These are phyloP conservation scores for Gyromitra esculenta DNA, from an alignment of 2,329 filamentous ascomycete species.

Conservation along the genomic window DNA sequence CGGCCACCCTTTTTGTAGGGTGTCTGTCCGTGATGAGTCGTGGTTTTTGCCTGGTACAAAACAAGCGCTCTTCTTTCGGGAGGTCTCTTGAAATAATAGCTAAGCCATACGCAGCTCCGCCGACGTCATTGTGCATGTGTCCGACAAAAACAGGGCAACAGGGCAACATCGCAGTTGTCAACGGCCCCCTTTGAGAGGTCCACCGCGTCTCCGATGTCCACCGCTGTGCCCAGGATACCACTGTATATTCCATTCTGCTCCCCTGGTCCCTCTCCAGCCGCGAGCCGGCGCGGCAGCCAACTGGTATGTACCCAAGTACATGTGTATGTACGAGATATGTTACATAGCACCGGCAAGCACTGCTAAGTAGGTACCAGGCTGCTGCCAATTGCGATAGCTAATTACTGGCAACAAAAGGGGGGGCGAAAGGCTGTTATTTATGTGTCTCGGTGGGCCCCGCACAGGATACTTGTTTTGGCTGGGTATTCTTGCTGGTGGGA, in stretches of 20 bases:
- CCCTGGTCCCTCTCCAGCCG: conserved; percentile 40
- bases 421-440: conserved; percentile 52
- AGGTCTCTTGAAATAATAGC: conserved; percentile 53
- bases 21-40: conserved; percentile 48
- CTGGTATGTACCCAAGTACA: conserved; percentile 45
- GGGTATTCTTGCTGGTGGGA: conserved; percentile 33
- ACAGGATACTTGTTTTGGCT: conserved; percentile 41
- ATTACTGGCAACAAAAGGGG: conserved; percentile 49
- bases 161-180: conserved; percentile 52
- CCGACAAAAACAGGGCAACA: conserved; percentile 54
- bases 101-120: conserved; percentile 52
- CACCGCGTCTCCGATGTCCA: conserved; percentile 46
- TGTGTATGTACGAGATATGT: conserved; percentile 52
- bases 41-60: conserved; percentile 52
- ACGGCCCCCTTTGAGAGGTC: conserved; percentile 52
- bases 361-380: conserved; percentile 50
- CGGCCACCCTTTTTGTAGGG: conserved; percentile 49
- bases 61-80: conserved; percentile 53
- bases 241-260: conserved; percentile 46
- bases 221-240: conserved; percentile 48
- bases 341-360: conserved; percentile 47
- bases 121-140: conserved; percentile 54
- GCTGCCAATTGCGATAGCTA: conserved; percentile 51
- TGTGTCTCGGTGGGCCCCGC: conserved; percentile 52
- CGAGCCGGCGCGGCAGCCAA: conserved; percentile 52